Evolutionary conservation across 345 rosid species (phyloP), one percentile per base, ranked within the genome.

Genomic region (Cardamine chenopodiifolia): DNA sequence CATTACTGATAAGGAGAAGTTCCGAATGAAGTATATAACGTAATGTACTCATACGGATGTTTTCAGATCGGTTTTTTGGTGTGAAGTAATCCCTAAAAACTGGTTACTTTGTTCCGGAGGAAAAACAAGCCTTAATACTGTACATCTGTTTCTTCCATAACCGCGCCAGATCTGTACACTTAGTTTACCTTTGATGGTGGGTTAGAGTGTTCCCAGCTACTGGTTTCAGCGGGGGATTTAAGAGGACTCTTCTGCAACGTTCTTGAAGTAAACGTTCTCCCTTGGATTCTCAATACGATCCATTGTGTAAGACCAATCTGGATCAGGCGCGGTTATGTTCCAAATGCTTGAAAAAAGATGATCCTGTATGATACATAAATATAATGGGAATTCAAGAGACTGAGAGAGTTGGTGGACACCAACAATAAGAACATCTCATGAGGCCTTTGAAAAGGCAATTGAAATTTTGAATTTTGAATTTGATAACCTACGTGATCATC

Each of bases 241-340:
- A 31, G 66, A 76, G 72, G 77, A 61, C 72, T 70, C 68, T 56
- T 72, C 62, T 52, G 59, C 75, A 31, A 17, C 66, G 67, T 45
- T 63, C 85, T 82, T 66, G 81, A 75, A 69, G 63, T 78, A 49
- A 37, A 5, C 50, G 52, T 64, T 80, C 56, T 78, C 86, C 61
- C 67, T 76, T 11, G 79, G 86, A 75, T 89, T 83, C 47, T 87
- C 90, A 58, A 84, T 22, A 15, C 80, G 71, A 79, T 89, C 93
- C 76, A 83, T 89, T 17, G 84, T 66, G 70, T 89, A 90, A 19
- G 95, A 93, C 26, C 97, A 93, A 75, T 90, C 96, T 4, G 93
- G 81, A 78, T 89, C 92, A 75, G 90, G 86, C 62, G 85, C 74
- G 68, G 76, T 78, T 55, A 85, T 81, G 80, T 90, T 88, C 86